These are phyloP conservation scores for Arthrobotrys conoides DNA, from an alignment of 2,329 filamentous ascomycete species.

Conservation along the genomic window DNA sequence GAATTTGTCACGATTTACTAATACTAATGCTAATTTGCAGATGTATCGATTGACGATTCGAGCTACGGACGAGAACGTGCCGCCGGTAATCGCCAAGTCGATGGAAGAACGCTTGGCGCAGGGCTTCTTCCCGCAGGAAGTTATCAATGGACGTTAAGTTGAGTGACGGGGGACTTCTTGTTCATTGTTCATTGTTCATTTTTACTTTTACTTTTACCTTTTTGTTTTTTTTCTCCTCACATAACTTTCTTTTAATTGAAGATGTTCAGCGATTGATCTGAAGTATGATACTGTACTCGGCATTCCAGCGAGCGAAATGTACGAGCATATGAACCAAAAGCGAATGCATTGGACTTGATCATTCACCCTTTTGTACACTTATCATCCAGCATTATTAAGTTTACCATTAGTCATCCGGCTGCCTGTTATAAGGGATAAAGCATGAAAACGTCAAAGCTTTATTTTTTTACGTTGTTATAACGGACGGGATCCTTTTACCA, in stretches of 20 bases:
- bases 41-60: constrained; percentile 96
- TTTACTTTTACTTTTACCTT: neutral
- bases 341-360: constrained; percentile 1
- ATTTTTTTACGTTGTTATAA: neutral
- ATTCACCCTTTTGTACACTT: neutral
- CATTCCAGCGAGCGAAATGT: constrained; percentile 47
- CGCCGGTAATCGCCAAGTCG: constrained; percentile 81
- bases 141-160: constrained; percentile 56
- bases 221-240: neutral
- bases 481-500: neutral
- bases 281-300: constrained; percentile 25
- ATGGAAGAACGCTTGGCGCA: constrained; percentile 87
- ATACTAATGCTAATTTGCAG: constrained; percentile 72
- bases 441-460: neutral
- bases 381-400: constrained; percentile 7
- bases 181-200: neutral
- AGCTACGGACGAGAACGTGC: constrained; percentile 91
- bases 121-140: constrained; percentile 66
- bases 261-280: constrained; percentile 14
- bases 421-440: neutral
- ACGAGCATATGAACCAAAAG: constrained; percentile 29
- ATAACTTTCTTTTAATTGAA: constrained; percentile 8
- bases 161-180: neutral
- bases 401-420: neutral
- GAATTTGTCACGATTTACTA: constrained; percentile 52